A percentile compares a stretch with the other conserved stretches of the same genome.
Evolutionary conservation across 2,329 filamentous ascomycete genomes (phyloP).

Genomic region (Botrytis paeoniae): DNA sequence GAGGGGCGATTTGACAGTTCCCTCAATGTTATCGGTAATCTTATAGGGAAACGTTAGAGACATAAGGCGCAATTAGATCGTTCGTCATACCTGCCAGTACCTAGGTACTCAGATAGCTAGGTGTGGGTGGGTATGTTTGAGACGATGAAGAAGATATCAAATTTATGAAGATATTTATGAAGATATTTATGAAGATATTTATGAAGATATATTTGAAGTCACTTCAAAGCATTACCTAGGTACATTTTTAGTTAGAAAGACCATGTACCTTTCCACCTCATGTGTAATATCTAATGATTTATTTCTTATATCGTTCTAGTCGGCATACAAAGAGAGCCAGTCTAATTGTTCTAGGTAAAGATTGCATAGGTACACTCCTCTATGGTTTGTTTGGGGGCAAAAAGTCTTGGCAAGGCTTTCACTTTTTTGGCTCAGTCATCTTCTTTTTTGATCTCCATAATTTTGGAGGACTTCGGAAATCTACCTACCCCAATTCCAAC

Average conservation of each 20-base stretch:
- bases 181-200: too few relatives aligned
- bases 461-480: slow-evolving; percentile 20
- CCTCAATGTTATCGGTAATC: not conserved
- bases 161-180: not conserved
- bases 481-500: not conserved
- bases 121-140: not conserved
- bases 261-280: not conserved
- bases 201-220: not conserved
- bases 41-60: not conserved
- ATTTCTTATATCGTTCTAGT: not conserved
- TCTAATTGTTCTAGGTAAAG: not conserved
- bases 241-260: not conserved
- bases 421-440: slow-evolving; percentile 12
- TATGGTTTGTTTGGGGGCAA: not conserved
- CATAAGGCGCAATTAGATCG: not conserved
- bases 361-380: not conserved
- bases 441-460: slow-evolving; percentile 23
- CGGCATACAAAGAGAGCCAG: not conserved
- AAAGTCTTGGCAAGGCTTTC: slow-evolving; percentile 19
- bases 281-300: not conserved
- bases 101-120: not conserved
- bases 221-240: not conserved
- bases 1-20: slow-evolving; percentile 9
- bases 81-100: not conserved
- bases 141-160: not conserved